Base-by-base conservation (phyloP, 805 yeast genomes). In the Yarrowia keelungensis region DNA sequence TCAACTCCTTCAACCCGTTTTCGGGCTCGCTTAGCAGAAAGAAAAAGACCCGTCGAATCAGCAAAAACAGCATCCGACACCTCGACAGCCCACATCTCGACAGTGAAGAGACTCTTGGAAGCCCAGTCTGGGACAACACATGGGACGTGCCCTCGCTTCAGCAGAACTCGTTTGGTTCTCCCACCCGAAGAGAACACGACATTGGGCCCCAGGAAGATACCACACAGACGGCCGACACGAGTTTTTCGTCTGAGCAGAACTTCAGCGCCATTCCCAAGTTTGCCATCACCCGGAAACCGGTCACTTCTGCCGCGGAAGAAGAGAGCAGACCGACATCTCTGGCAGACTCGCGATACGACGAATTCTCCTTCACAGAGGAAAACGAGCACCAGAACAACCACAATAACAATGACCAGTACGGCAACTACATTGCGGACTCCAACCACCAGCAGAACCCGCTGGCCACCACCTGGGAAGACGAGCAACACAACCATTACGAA, bases 51-150 rank as follows among this genome's bases (percentile, higher is more conserved):
- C 50, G 65, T 1, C 65, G 65, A n/a, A 59, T 59, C 51, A 59
- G 65, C 65, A 59, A 59, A 45, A 42, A 42, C 51, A 16, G 35
- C 35, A 59, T 59, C 12, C 65, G 65, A n/a, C 65, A 59, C 35
- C 35, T 59, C 14, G 65, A 59, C 43, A 59, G 65, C 35, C 65
- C 65, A 8, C 65, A 59, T 19, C 65, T 59, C 35, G 65, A 59
- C 65, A 43, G 42, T 9, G 51, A 42, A 12, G 51, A 42, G 14
- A 59, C 65, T 3, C 39, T 59, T 12, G 65, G 65, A 41, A 45
- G 51, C 42, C 65, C 65, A 4, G 47, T 39, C 16, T 59, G 65
- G 65, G 51, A 59, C 32, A 59, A 42, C 51, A 16, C 42, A 11
- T 59, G 65, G 65, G 65, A 59, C 7, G 51, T 43, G 35, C 51